Evolutionary conservation across 768 basidiomycete genomes (phyloP), one percentile per base, ranked within the genome.

Genomic region (Boletus coccyginus): DNA sequence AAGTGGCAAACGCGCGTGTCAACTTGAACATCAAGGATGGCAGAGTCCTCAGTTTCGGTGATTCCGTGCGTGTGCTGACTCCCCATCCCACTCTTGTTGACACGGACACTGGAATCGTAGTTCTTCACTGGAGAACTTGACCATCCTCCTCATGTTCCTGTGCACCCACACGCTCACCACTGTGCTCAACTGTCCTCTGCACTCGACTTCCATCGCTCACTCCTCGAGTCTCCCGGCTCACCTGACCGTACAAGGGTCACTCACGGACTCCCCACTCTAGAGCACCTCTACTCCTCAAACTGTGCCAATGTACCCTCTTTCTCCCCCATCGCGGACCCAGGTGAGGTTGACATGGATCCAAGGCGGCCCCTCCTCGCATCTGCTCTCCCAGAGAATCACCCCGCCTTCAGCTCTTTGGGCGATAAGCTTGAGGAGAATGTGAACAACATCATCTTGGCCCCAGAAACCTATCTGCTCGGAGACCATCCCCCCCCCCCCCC

Each of bases 1-100:
- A 95, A 68, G 92, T 98, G 19, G 81, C 82, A 8, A 92, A 97
- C 65, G 91, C 90, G 32, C 88, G 96, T 71, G 84, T 97, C 76
- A 98, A 98, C 71, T 74, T 98, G 70, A 97, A 97, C 76, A 78
- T 97, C 71, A 87, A 86, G 73, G 82, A 89, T 54, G 94, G 92
- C 40, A 74, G 81, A 61, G 81, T 98, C n/a, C 66, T 97, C 46
- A 94, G 92, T 0, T 92, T 87, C 62, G 94, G 94, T 47, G 88
- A 88, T 69, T 94, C 92, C 59, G 90, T 92, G 65, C 58, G 87
- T 78, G 27, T 55, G 1, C 13, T 41, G 41, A 10, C 39, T 9
- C 5, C 35, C 31, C 27, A 55, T 42, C 46, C 48, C 53, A 29
- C 45, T 50, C 32, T n/a, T 45, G 40, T 32, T 57, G 31, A 58